Percentiles rank a stretch among this genome's conserved stretches.
Conservation (phyloP, 768 basidiomycete genomes). For the Grammothele lineata region DNA sequence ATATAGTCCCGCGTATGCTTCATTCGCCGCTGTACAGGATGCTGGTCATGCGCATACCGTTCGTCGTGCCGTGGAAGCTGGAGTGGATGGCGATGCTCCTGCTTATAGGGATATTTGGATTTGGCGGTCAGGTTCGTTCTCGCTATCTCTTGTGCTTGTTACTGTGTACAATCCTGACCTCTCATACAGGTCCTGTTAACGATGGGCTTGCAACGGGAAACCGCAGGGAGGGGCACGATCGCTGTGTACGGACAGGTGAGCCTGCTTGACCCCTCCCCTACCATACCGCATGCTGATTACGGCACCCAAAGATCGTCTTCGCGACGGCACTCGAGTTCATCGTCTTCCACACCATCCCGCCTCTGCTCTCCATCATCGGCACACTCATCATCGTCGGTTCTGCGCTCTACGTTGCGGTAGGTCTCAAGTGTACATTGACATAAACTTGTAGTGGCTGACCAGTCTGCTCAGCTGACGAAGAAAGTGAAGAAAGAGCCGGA, state of each 20-base stretch:
- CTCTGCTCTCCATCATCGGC: constrained; percentile 56
- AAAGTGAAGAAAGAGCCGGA: background rate
- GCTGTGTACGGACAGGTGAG: constrained; percentile 54
- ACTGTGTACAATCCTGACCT: too few relatives aligned
- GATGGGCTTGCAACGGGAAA: constrained; percentile 60
- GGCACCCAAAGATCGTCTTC: constrained; percentile 69
- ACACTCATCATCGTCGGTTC: constrained; percentile 58
- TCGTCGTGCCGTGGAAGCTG: constrained; percentile 42
- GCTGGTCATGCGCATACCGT: constrained; percentile 32
- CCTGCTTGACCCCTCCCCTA: background rate
- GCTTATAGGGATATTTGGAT: constrained; percentile 51
- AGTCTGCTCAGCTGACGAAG: constrained; percentile 19
- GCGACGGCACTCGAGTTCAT: constrained; percentile 59
- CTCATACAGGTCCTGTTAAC: constrained; percentile 48
- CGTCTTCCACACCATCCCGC: constrained; percentile 58
- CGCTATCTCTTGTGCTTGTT: background rate
- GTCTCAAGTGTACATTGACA: constrained; percentile 25
- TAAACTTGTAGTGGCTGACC: background rate
- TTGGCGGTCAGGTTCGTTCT: constrained; percentile 36
- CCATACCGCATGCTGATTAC: too few relatives aligned
- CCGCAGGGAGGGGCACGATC: constrained; percentile 58
- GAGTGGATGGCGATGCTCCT: constrained; percentile 44
- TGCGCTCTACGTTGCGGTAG: constrained; percentile 64
- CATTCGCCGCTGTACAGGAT: constrained; percentile 35
- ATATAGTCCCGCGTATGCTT: background rate